Percentiles rank a stretch among this genome's conserved stretches.
Evolutionary conservation across 2,329 filamentous ascomycete species (phyloP).

Genomic region (Emericellopsis atlantica): DNA sequence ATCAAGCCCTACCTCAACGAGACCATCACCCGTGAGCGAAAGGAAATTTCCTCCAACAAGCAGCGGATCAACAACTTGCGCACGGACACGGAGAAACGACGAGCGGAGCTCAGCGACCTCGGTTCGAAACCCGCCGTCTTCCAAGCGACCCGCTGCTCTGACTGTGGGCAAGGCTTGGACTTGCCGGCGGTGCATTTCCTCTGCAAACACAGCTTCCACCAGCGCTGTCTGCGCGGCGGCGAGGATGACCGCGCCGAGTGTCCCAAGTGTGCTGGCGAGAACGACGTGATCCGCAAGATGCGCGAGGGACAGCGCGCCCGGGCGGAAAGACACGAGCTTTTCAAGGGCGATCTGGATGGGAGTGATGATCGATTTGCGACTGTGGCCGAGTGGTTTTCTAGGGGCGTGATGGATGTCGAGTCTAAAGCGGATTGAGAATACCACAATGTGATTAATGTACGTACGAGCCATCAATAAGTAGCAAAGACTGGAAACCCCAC

Average conservation of each 20-base stretch:
- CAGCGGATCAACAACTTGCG: slow-evolving; percentile 75
- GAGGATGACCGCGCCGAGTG: slow-evolving; percentile 61
- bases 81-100: slow-evolving; percentile 68
- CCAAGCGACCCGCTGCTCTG: slow-evolving; percentile 76
- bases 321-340: slow-evolving; percentile 78
- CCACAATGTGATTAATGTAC: background rate
- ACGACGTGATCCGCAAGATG: slow-evolving; percentile 81
- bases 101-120: slow-evolving; percentile 65
- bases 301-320: slow-evolving; percentile 76
- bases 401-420: slow-evolving; percentile 68
- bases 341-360: slow-evolving; percentile 64
- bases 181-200: slow-evolving; percentile 89
- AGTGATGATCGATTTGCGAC: slow-evolving; percentile 81
- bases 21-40: slow-evolving; percentile 79
- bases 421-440: slow-evolving; percentile 6
- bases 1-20: slow-evolving; percentile 84
- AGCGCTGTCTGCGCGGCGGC: slow-evolving; percentile 58
- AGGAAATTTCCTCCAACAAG: slow-evolving; percentile 71
- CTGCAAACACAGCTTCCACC: slow-evolving; percentile 95
- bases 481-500: background rate
- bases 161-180: slow-evolving; percentile 67
- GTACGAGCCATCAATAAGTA: background rate
- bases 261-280: slow-evolving; percentile 71
- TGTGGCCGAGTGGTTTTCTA: slow-evolving; percentile 86
- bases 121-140: slow-evolving; percentile 75